A percentile compares a stretch with the other conserved stretches of the same genome.
phyloP scores from a whole-genome alignment of 108 stramenopile species.

The Cyclotella atomus region DNA sequence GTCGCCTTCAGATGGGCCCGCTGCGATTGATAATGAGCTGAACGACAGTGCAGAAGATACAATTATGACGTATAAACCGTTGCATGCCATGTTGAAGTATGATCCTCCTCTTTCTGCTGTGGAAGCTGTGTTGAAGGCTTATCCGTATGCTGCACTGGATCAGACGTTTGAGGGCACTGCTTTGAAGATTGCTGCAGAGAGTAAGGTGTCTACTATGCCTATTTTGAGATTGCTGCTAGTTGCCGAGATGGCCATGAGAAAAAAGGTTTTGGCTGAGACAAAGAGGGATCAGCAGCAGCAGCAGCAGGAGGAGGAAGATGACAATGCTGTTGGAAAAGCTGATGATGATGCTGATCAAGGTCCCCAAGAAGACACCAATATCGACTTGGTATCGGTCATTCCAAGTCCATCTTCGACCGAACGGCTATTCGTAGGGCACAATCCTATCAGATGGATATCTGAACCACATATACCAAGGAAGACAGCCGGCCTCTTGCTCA shows the following conservation, averaged over 20 bases:
- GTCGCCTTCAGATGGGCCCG: not conserved
- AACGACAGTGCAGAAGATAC: not conserved
- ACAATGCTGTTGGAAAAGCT: not conserved
- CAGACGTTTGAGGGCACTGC: slow-evolving; percentile 38
- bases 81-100: slow-evolving; percentile 36
- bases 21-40: not conserved
- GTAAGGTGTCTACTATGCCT: slow-evolving; percentile 1
- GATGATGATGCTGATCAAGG: not conserved
- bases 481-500: slow-evolving; percentile 55
- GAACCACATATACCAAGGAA: slow-evolving; percentile 71
- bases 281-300: not conserved
- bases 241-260: slow-evolving; percentile 42
- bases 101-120: slow-evolving; percentile 28
- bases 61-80: slow-evolving; percentile 24
- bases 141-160: slow-evolving; percentile 31
- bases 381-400: not conserved
- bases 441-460: slow-evolving; percentile 41
- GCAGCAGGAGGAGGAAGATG: not conserved
- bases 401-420: not conserved
- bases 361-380: not conserved
- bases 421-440: slow-evolving; percentile 23
- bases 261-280: slow-evolving; percentile 2
- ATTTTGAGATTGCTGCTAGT: slow-evolving; percentile 33
- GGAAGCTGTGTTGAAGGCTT: slow-evolving; percentile 31
- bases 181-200: slow-evolving; percentile 41